Percentiles rank a stretch among this genome's conserved stretches.
Conservation (phyloP, 106 monocot species). For the Gastrodia elata region DNA sequence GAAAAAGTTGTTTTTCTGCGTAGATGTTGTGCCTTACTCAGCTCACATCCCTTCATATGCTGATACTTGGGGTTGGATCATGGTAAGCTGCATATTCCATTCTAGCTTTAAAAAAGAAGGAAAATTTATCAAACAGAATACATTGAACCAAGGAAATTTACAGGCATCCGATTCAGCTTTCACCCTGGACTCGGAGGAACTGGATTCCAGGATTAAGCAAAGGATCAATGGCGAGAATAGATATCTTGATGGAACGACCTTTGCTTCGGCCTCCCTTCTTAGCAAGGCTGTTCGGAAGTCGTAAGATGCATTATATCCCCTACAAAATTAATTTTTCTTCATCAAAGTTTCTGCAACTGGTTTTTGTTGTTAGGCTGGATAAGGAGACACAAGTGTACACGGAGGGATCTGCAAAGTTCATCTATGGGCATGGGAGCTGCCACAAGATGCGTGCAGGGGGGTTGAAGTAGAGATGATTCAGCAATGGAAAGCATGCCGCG, state of each 20-base stretch:
- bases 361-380: slow-evolving; percentile 19
- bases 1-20: slow-evolving; percentile 4
- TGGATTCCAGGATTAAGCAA: slow-evolving; percentile 31
- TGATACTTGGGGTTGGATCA: slow-evolving; percentile 51
- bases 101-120: neutral
- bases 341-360: neutral
- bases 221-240: slow-evolving; percentile 34
- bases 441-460: slow-evolving; percentile 6
- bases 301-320: slow-evolving; percentile 8
- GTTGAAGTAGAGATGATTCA: neutral
- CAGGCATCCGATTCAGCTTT: slow-evolving; percentile 45
- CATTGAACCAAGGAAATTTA: neutral
- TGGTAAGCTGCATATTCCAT: slow-evolving; percentile 15
- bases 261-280: slow-evolving; percentile 23
- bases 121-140: neutral
- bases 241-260: slow-evolving; percentile 36
- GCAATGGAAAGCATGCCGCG: neutral
- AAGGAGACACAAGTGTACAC: slow-evolving; percentile 53
- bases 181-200: slow-evolving; percentile 12
- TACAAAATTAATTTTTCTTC: neutral
- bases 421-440: slow-evolving; percentile 38
- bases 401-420: slow-evolving; percentile 40
- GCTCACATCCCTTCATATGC: slow-evolving; percentile 48
- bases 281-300: slow-evolving; percentile 36
- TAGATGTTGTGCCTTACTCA: slow-evolving; percentile 47